phyloP scores from a whole-genome alignment of 331 rosid genomes.

The Malus hybrid region DNA sequence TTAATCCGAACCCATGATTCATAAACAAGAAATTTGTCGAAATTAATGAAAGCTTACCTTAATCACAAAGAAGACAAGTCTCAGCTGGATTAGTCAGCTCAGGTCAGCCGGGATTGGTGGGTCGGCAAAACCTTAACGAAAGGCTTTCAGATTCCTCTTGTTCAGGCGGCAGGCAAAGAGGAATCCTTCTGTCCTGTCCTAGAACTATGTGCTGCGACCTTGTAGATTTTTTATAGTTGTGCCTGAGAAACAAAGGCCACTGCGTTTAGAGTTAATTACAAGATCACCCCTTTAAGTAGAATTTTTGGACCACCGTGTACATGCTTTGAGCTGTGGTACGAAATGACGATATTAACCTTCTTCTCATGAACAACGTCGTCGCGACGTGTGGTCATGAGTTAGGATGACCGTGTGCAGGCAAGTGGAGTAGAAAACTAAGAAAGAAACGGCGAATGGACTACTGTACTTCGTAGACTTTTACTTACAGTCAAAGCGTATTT shows the following conservation, averaged over 20 bases:
- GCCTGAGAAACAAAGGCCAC: background rate
- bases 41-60: slow-evolving; percentile 5
- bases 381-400: background rate
- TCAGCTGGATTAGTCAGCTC: background rate
- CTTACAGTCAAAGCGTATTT: no score
- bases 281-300: background rate
- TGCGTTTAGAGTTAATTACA: background rate
- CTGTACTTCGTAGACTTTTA: no score
- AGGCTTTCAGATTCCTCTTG: background rate
- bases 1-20: background rate
- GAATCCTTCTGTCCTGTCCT: background rate
- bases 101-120: background rate
- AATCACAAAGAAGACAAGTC: background rate
- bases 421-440: background rate
- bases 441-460: no score
- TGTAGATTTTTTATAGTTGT: background rate
- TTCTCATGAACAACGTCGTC: background rate
- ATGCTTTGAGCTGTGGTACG: no score
- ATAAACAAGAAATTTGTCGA: background rate
- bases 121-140: background rate
- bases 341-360: background rate
- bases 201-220: background rate
- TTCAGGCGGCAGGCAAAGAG: background rate
- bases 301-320: background rate
- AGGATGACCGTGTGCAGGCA: no score